Conservation (phyloP, 331 rosid species). For the Quercus phellos region DNA sequence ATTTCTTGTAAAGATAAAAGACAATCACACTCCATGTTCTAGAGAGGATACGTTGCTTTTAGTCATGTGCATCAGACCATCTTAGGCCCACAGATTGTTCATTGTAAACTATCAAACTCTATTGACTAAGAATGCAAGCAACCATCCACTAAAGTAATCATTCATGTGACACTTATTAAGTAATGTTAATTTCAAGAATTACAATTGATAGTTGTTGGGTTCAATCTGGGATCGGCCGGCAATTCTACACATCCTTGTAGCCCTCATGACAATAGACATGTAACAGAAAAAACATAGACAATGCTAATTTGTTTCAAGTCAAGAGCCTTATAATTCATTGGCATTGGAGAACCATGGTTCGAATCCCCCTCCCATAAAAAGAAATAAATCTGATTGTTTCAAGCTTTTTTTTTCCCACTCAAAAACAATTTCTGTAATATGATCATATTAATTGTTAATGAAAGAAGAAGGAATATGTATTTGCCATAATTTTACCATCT, state of each 20-base stretch:
- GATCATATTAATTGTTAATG: too few species aligned
- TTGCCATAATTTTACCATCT: too few species aligned
- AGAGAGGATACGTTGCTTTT: slow-evolving; percentile 46
- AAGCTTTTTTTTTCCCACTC: too few species aligned
- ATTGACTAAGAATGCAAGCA: slow-evolving; percentile 37
- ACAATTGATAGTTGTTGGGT: not conserved
- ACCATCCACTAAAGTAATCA: slow-evolving; percentile 25
- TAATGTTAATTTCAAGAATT: slow-evolving; percentile 19
- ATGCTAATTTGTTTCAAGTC: too few species aligned
- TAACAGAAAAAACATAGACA: not conserved
- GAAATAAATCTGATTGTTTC: not conserved
- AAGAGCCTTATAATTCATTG: too few species aligned
- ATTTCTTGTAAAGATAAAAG: slow-evolving; percentile 36
- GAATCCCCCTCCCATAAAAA: not conserved
- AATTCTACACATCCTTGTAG: not conserved
- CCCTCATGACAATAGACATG: not conserved
- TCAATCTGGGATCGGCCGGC: not conserved
- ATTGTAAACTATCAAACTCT: slow-evolving; percentile 30
- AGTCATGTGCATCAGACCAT: slow-evolving; percentile 50
- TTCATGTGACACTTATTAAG: slow-evolving; percentile 27
- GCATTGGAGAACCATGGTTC: too few species aligned
- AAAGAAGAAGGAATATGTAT: too few species aligned
- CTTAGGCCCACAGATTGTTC: slow-evolving; percentile 54
- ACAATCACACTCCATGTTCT: slow-evolving; percentile 49
- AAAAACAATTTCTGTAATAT: too few species aligned